phyloP scores from a whole-genome alignment of 768 basidiomycete genomes.

The Crucibulum laeve region DNA sequence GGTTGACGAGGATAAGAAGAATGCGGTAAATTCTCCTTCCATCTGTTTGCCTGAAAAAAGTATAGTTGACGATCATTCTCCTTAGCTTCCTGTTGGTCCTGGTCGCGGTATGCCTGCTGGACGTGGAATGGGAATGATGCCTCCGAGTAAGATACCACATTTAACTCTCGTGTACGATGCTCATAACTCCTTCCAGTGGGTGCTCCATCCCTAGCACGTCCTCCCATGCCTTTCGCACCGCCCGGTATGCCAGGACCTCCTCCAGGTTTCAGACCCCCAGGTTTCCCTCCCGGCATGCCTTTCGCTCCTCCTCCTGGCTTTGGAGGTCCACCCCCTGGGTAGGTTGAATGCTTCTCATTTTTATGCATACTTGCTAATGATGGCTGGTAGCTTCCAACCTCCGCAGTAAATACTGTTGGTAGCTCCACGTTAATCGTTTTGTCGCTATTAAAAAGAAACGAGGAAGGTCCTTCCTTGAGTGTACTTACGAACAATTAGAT shows the following conservation, averaged over 20 bases:
- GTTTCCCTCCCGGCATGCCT: slow-evolving; percentile 78
- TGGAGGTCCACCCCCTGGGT: slow-evolving; percentile 83
- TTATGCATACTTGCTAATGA: slow-evolving; percentile 12
- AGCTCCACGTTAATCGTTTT: slow-evolving; percentile 7
- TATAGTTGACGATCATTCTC: no score
- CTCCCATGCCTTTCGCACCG: slow-evolving; percentile 62
- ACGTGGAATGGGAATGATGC: slow-evolving; percentile 95
- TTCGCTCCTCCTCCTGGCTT: slow-evolving; percentile 83
- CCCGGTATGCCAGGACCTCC: slow-evolving; percentile 87
- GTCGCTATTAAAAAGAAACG: not conserved
- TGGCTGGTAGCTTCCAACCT: slow-evolving; percentile 41
- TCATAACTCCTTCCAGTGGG: slow-evolving; percentile 40
- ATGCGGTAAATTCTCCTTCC: slow-evolving; percentile 57
- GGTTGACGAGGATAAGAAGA: slow-evolving; percentile 87
- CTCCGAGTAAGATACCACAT: slow-evolving; percentile 53
- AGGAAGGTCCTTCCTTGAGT: slow-evolving; percentile 2
- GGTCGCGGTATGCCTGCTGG: slow-evolving; percentile 96
- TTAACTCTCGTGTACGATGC: slow-evolving; percentile 11
- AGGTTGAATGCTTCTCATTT: slow-evolving; percentile 18
- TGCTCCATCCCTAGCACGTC: slow-evolving; percentile 56
- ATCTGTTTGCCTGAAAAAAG: slow-evolving; percentile 12
- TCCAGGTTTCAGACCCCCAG: slow-evolving; percentile 80
- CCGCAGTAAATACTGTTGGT: slow-evolving; percentile 28
- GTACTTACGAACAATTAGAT: not conserved
- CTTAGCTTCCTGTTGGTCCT: slow-evolving; percentile 79